Conservation (phyloP, 768 basidiomycete species). For the Trametes sanguinea region DNA sequence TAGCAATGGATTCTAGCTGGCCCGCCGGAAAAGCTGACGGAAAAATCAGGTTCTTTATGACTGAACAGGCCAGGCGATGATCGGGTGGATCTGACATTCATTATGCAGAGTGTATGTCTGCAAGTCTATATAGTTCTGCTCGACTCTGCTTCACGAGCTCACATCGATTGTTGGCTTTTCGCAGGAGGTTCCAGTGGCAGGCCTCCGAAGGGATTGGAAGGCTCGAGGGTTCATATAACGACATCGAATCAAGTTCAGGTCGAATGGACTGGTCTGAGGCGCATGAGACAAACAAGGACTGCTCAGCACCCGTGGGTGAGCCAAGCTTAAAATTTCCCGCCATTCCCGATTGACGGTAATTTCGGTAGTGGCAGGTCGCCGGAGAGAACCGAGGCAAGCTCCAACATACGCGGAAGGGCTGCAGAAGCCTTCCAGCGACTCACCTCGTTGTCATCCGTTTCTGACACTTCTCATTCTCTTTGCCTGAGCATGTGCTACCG, state of each 20-base stretch:
- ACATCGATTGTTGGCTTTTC: too few species aligned
- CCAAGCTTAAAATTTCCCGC: slow-evolving; percentile 1
- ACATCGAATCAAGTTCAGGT: too few species aligned
- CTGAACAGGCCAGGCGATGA: slow-evolving; percentile 1
- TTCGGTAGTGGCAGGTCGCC: background rate
- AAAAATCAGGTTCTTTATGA: slow-evolving; percentile 11
- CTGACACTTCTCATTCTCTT: slow-evolving; percentile 1
- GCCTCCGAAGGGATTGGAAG: too few species aligned
- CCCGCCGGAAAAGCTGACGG: too few species aligned
- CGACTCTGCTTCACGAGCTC: too few species aligned
- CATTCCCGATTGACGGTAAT: background rate
- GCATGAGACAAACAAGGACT: background rate
- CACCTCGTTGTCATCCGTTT: background rate
- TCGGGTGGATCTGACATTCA: background rate
- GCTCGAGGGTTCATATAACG: too few species aligned
- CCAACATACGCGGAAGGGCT: background rate
- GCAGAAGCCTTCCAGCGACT: background rate
- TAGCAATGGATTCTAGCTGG: background rate
- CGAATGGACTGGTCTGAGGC: background rate
- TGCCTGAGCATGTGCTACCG: slow-evolving; percentile 13
- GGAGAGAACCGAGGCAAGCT: slow-evolving; percentile 3
- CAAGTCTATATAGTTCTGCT: background rate
- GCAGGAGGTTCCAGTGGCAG: too few species aligned
- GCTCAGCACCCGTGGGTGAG: slow-evolving; percentile 2
- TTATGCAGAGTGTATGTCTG: background rate